Base-by-base conservation (phyloP, 2,329 filamentous ascomycete species). In the Neofusicoccum parvum region DNA sequence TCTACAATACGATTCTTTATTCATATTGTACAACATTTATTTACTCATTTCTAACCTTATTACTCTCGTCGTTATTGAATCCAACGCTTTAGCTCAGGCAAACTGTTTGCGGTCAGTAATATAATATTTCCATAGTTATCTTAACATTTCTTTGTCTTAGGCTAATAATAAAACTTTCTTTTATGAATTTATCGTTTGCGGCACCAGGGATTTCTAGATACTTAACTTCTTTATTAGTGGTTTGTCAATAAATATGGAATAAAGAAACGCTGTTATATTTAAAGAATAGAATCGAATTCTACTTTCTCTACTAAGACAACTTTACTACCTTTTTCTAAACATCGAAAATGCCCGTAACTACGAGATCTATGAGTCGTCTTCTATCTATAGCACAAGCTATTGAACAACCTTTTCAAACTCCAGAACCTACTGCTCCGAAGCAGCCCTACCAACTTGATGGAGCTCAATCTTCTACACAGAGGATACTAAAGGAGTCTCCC, bases 381-480 rank as follows among this genome's bases (percentile, higher is more conserved):
- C 17, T 27, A 49, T 27, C 46, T 49, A 27, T 14, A 9, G 46
- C 17, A 49, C 46, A 49, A 14, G 46, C 17, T 49, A 20, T 27
- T 14, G 14, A 49, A 49, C 46, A 27, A 23, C 46, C 20, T 20
- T 49, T 49, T 4, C 32, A 49, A 49, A 11, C 46, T 49, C 20
- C 20, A 49, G 46, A 27, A 9, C 46, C 17, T 14, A 20, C 46
- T 12, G 11, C 46, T 49, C 20, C 46, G 46, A 49, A 49, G 46
- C 46, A 27, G 17, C 46, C 27, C 46, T 49, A 27, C 46, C 46
- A 49, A 49, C 46, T 49, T 49, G 46, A 49, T 49, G 46, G 46
- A 27, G 46, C 46, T 49, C 46, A 49, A 27, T 27, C 46, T 49
- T 49, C 46, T 49, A 27, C 46, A 15, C 54, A 65, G 37, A 65